Percentiles rank a stretch among this genome's conserved stretches.
Conservation (phyloP, 208 protist genomes). For the Sergeia podlipaevii region DNA sequence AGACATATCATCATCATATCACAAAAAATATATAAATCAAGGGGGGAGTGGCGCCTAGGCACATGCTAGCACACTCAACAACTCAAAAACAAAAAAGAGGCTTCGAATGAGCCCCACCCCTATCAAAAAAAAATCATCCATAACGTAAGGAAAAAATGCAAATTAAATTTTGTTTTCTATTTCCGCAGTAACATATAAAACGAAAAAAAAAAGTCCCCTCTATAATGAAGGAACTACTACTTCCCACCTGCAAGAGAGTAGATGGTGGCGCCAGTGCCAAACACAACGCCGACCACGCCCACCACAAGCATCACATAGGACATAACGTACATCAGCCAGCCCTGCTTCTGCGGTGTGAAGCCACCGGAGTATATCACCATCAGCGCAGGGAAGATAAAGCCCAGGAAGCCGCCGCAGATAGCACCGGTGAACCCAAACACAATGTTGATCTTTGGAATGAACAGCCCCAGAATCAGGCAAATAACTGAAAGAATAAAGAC, state of each 20-base stretch:
- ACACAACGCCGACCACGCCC: conserved; percentile 54
- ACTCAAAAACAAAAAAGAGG: no score
- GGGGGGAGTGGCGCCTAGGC: no score
- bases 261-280: conserved; percentile 48
- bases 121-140: no score
- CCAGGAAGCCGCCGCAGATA: conserved; percentile 44
- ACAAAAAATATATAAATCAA: no score
- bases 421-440: conserved; percentile 64
- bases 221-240: background rate
- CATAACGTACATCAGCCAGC: conserved; percentile 30
- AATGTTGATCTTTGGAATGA: conserved; percentile 64
- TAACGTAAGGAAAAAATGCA: no score
- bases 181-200: conserved; percentile 1
- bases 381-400: conserved; percentile 70
- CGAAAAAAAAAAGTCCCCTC: conserved; percentile 1
- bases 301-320: conserved; percentile 42
- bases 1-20: no score
- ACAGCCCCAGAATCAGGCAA: conserved; percentile 44
- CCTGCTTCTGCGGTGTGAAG: conserved; percentile 29
- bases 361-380: conserved; percentile 48
- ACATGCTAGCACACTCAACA: no score
- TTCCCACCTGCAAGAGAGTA: conserved; percentile 17
- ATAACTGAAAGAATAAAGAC: conserved; percentile 13
- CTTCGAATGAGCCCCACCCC: no score
- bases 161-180: background rate